Conservation (phyloP, 2,329 filamentous ascomycete species). For the Aspergillus chevalieri region DNA sequence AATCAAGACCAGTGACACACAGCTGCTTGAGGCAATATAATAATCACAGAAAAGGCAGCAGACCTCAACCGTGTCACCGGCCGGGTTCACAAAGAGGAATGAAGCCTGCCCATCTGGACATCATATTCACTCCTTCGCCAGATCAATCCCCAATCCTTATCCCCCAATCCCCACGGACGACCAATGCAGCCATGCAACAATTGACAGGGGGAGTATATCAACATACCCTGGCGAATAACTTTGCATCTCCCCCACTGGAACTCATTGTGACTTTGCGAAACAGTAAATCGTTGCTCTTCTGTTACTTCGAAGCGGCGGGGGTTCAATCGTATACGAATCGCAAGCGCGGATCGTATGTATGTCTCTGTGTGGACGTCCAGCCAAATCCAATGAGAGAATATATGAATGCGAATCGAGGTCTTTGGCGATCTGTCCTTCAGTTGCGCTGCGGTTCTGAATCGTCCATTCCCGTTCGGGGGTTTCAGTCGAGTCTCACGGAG, state of each 20-base stretch:
- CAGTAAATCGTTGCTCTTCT: background rate
- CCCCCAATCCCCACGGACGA: background rate
- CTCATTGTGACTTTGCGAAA: constrained; percentile 45
- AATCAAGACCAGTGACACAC: background rate
- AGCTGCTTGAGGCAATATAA: background rate
- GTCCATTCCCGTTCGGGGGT: too few relatives aligned
- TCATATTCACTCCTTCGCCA: background rate
- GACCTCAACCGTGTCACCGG: background rate
- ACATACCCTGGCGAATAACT: constrained; percentile 95
- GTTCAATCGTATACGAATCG: background rate
- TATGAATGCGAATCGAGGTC: too few relatives aligned
- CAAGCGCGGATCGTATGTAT: background rate
- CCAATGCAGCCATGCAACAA: constrained; percentile 14
- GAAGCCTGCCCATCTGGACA: background rate
- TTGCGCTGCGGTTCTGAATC: too few relatives aligned
- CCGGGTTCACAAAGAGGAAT: background rate
- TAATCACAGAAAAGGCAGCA: background rate
- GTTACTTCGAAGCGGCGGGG: background rate
- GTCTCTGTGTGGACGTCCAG: background rate
- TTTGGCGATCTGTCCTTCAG: too few relatives aligned
- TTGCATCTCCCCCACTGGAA: constrained; percentile 83
- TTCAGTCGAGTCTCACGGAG: too few relatives aligned
- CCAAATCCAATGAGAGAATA: background rate
- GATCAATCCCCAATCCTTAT: background rate
- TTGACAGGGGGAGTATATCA: constrained; percentile 15